Evolutionary conservation across 2,329 filamentous ascomycete genomes (phyloP).

Genomic region (Botrytis aclada): DNA sequence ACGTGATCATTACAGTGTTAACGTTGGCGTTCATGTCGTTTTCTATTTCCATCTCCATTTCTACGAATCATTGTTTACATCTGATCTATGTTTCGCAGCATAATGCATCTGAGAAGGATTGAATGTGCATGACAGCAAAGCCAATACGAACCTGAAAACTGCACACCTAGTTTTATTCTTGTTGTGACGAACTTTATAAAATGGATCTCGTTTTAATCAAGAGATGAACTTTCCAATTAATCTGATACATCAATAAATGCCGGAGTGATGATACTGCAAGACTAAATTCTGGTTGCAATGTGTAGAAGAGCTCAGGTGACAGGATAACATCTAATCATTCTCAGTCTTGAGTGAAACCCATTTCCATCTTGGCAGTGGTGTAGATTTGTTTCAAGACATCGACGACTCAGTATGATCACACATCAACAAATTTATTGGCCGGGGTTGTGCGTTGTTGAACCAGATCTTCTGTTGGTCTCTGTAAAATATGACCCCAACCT

Average conservation of each 20-base stretch:
- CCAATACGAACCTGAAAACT: neutral
- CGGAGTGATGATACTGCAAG: neutral
- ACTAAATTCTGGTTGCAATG: neutral
- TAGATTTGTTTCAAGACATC: neutral
- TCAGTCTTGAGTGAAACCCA: neutral
- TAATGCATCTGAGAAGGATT: neutral
- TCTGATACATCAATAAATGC: neutral
- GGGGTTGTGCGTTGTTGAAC: neutral
- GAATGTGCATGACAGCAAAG: neutral
- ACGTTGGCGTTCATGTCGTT: neutral
- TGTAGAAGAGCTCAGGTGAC: neutral
- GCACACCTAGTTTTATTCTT: neutral
- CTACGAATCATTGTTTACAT: neutral
- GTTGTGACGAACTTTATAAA: neutral
- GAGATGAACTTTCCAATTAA: constrained; percentile 2
- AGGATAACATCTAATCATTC: neutral
- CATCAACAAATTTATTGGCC: no score
- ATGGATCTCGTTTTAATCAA: neutral
- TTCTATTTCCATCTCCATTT: neutral
- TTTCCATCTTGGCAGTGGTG: neutral
- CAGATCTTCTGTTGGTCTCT: neutral
- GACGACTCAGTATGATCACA: neutral
- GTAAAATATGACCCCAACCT: neutral
- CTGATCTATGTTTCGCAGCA: neutral
- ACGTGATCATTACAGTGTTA: neutral